Evolutionary conservation across 257 asterid species (phyloP), one percentile per base, ranked within the genome.

Genomic region (Solanum commersonii): DNA sequence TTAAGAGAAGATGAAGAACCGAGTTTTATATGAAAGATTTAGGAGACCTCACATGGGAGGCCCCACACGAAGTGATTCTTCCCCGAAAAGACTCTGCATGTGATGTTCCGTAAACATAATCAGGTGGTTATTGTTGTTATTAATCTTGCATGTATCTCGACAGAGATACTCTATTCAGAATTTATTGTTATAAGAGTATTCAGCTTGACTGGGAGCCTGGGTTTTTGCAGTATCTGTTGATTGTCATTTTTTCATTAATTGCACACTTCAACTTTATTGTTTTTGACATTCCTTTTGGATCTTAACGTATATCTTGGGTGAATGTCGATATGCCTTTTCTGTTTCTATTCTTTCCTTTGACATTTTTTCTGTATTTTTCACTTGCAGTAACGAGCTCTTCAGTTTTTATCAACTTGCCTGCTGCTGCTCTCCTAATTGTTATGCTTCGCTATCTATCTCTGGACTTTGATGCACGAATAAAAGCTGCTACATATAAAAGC

Each of bases 371-470:
- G 86, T 31, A 11, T 46, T 82, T 82, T 82, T 42, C 44, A 72
- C 27, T 85, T 87, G 88, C 98, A 97, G 99, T 96, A 88, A 96
- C 98, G 38, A 97, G 99, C 92, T 83, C 96, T 29, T 96, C 99
- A 87, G 98, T 96, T 88, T 91, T 97, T 77, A 94, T 95, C 92
- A 97, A 97, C 94, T 87, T 97, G 87, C 98, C 98, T 88, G 98
- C 94, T 82, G 99, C 99, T 56, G 94, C 92, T 37, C 60, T 92
- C 85, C 88, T 97, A 88, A 91, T 97, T 67, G 90, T 97, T 88
- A 65, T 88, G 72, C 92, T 95, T 83, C 98, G 99, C 84, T 97
- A 97, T 90, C 87, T 94, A 87, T 91, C 96, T 78, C 89, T 95
- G 94, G 99, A 97, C 89, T 90, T 94, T 88, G 99, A 95, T 25